phyloP scores from a whole-genome alignment of 1,284 basidiomycete species.

The Malassezia globosa region DNA sequence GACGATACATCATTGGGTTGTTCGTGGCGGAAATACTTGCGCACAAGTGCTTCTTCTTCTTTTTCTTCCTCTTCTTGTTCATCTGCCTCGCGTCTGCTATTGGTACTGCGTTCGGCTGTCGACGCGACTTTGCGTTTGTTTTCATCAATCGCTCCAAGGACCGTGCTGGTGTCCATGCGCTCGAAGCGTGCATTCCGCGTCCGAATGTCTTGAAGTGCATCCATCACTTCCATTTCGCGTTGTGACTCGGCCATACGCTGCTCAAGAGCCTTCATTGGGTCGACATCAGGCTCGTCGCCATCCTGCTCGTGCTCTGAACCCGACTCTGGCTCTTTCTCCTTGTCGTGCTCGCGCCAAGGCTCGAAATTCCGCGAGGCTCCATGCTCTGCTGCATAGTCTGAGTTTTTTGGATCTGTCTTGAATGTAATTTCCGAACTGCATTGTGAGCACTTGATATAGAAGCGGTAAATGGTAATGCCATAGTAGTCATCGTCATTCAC shows the following conservation, averaged over 20 bases:
- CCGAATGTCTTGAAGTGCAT: constrained; percentile 86
- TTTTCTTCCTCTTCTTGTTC: constrained; percentile 56
- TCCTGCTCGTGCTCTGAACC: constrained; percentile 21
- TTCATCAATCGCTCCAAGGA: constrained; percentile 20
- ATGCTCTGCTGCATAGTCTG: constrained; percentile 43
- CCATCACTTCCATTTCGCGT: constrained; percentile 95
- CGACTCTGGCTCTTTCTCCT: constrained; percentile 19
- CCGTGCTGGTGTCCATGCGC: constrained; percentile 48
- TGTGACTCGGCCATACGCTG: constrained; percentile 80
- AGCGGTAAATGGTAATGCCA: constrained; percentile 76
- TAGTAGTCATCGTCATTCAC: constrained; percentile 93
- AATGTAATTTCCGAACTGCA: constrained; percentile 92
- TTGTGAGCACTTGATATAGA: constrained; percentile 45
- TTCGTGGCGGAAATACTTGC: constrained; percentile 72
- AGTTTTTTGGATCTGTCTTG: constrained; percentile 91
- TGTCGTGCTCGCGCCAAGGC: constrained; percentile 31
- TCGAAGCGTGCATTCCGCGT: constrained; percentile 85
- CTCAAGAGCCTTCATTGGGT: constrained; percentile 94
- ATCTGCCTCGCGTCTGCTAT: no score
- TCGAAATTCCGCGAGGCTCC: constrained; percentile 43
- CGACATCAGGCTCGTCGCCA: constrained; percentile 52
- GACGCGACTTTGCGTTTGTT: constrained; percentile 17
- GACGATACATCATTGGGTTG: background rate
- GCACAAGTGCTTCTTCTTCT: constrained; percentile 79
- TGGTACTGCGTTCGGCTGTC: background rate